These are phyloP conservation scores for Mentha longifolia DNA, from an alignment of 257 asterid species.

Conservation along the genomic window DNA sequence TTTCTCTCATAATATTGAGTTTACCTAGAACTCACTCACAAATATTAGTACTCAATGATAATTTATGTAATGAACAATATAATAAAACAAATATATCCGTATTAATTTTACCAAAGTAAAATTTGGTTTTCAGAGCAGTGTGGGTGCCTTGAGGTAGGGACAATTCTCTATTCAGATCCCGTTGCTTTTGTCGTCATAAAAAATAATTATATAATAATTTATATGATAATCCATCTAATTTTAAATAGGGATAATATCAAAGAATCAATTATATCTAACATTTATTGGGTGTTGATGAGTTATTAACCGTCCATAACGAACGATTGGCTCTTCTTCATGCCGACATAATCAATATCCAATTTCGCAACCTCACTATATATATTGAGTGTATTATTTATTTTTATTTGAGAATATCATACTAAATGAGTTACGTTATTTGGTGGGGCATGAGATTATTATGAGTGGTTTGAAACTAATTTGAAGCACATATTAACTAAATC, in stretches of 20 bases:
- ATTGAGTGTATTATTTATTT: too few species aligned
- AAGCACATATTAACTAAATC: neutral
- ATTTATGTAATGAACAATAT: too few species aligned
- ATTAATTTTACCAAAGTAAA: too few species aligned
- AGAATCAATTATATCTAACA: neutral
- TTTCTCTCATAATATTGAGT: too few species aligned
- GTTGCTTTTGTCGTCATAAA: neutral
- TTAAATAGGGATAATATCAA: neutral
- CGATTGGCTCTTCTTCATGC: constrained; percentile 1
- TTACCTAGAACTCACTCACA: too few species aligned
- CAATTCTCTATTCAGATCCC: too few species aligned
- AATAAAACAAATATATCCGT: too few species aligned
- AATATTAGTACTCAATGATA: too few species aligned
- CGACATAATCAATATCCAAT: constrained; percentile 13
- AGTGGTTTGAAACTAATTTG: neutral
- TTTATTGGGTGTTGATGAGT: neutral
- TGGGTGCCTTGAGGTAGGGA: too few species aligned
- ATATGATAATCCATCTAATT: neutral
- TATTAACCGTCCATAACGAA: constrained; percentile 6
- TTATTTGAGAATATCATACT: too few species aligned
- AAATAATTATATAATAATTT: too few species aligned
- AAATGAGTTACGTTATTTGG: neutral
- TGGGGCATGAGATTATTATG: constrained; percentile 8
- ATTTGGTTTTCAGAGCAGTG: too few species aligned
- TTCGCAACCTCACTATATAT: neutral